Percentiles rank a stretch among this genome's conserved stretches.
These are phyloP conservation scores for Apiotrichum montevideense DNA, from an alignment of 1,284 basidiomycete genomes.

Conservation along the genomic window DNA sequence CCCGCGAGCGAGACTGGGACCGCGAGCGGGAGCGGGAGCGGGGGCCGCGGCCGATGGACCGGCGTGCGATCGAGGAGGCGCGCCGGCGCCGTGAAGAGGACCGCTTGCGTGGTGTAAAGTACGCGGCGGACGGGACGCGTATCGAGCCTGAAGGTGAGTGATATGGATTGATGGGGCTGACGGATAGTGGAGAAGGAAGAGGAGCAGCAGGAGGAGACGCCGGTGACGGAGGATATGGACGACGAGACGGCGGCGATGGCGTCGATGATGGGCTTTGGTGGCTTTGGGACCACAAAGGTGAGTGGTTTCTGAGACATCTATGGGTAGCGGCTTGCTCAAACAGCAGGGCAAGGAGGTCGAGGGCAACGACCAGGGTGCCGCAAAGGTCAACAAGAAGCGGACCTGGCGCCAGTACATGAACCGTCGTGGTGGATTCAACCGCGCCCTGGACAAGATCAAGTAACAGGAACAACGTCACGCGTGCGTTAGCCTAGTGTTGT, in stretches of 20 bases:
- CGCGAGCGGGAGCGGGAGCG: slow-evolving; percentile 24
- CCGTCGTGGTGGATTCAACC: slow-evolving; percentile 88
- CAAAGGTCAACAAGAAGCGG: slow-evolving; percentile 74
- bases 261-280: slow-evolving; percentile 80
- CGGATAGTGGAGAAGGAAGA: slow-evolving; percentile 2
- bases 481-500: too few relatives aligned
- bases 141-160: slow-evolving; percentile 19
- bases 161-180: background rate
- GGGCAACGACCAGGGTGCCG: slow-evolving; percentile 52
- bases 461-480: slow-evolving; percentile 20
- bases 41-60: slow-evolving; percentile 24
- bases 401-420: slow-evolving; percentile 77
- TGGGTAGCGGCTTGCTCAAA: background rate
- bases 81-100: slow-evolving; percentile 43
- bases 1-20: background rate
- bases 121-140: slow-evolving; percentile 26
- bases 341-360: slow-evolving; percentile 66
- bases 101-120: slow-evolving; percentile 32
- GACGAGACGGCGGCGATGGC: slow-evolving; percentile 67
- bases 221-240: slow-evolving; percentile 62
- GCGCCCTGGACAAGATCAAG: slow-evolving; percentile 70
- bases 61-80: slow-evolving; percentile 44
- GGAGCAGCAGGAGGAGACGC: slow-evolving; percentile 44
- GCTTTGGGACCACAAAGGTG: slow-evolving; percentile 87
- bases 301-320: slow-evolving; percentile 20